A percentile compares a stretch with the other conserved stretches of the same genome.
Evolutionary conservation across 2,329 filamentous ascomycete genomes (phyloP).

Genomic region (Nemania sp.): DNA sequence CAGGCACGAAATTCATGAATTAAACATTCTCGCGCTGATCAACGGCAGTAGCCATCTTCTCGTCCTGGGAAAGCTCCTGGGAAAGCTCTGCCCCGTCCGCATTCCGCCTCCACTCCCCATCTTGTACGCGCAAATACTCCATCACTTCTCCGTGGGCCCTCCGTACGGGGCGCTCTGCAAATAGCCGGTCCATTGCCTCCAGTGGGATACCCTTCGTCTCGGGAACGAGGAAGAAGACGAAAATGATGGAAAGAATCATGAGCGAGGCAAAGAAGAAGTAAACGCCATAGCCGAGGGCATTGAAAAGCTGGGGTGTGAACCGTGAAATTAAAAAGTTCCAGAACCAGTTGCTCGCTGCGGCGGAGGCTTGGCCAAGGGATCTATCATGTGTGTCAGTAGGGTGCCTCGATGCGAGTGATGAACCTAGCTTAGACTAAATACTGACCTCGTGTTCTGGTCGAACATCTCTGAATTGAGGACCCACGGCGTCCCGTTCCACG

Average conservation of each 20-base stretch:
- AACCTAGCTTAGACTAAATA: neutral
- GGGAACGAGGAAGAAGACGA: constrained; percentile 72
- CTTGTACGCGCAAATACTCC: constrained; percentile 55
- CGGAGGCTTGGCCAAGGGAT: constrained; percentile 77
- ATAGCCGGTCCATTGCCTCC: constrained; percentile 73
- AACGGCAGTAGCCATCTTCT: constrained; percentile 24
- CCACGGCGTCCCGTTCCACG: constrained; percentile 82
- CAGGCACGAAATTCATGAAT: neutral
- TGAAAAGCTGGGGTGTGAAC: constrained; percentile 75
- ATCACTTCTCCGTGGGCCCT: constrained; percentile 60
- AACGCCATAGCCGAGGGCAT: constrained; percentile 69
- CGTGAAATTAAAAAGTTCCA: constrained; percentile 77
- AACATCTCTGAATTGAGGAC: constrained; percentile 83
- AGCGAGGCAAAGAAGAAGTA: constrained; percentile 77
- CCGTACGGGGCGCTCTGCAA: constrained; percentile 61
- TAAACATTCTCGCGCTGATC: constrained; percentile 30
- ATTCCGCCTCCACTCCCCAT: constrained; percentile 52
- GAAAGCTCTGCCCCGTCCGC: constrained; percentile 39
- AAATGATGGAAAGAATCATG: constrained; percentile 68
- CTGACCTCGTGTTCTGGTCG: constrained; percentile 70
- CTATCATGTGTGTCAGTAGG: constrained; percentile 37
- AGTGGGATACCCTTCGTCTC: constrained; percentile 75
- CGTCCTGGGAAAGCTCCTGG: constrained; percentile 31
- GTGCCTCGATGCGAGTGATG: neutral
- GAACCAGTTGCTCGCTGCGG: constrained; percentile 79